Evolutionary conservation across 2,329 filamentous ascomycete genomes (phyloP).

Genomic region (Xylariales sp.): DNA sequence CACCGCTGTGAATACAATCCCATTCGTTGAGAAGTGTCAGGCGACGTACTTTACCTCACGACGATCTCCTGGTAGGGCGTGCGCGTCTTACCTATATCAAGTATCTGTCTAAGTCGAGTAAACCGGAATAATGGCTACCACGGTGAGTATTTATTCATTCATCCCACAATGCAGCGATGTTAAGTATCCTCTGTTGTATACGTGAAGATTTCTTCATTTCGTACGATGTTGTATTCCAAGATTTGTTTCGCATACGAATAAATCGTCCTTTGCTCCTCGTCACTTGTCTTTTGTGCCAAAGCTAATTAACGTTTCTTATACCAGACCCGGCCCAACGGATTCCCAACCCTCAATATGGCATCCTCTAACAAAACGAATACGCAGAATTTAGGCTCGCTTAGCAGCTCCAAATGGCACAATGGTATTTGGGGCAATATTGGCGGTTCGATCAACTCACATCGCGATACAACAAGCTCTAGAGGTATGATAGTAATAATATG

Average conservation of each 20-base stretch:
- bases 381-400: conserved; percentile 57
- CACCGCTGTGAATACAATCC: background rate
- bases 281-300: background rate
- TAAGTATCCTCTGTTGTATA: background rate
- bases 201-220: too few relatives aligned
- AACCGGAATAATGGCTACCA: conserved; percentile 44
- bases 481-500: conserved; percentile 55
- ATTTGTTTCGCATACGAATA: background rate
- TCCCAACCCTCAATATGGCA: conserved; percentile 53
- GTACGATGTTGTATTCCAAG: background rate
- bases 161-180: background rate
- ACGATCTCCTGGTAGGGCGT: background rate
- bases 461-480: conserved; percentile 59
- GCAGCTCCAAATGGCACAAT: conserved; percentile 53
- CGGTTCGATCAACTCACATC: conserved; percentile 58
- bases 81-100: background rate
- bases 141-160: conserved; percentile 41
- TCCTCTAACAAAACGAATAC: conserved; percentile 49
- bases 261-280: background rate
- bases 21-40: background rate
- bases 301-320: conserved; percentile 17
- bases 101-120: conserved; percentile 11
- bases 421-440: conserved; percentile 67
- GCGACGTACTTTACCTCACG: background rate
- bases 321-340: conserved; percentile 48